These are phyloP conservation scores for Cornus kousa DNA, from an alignment of 148 eudicot species.

Conservation along the genomic window DNA sequence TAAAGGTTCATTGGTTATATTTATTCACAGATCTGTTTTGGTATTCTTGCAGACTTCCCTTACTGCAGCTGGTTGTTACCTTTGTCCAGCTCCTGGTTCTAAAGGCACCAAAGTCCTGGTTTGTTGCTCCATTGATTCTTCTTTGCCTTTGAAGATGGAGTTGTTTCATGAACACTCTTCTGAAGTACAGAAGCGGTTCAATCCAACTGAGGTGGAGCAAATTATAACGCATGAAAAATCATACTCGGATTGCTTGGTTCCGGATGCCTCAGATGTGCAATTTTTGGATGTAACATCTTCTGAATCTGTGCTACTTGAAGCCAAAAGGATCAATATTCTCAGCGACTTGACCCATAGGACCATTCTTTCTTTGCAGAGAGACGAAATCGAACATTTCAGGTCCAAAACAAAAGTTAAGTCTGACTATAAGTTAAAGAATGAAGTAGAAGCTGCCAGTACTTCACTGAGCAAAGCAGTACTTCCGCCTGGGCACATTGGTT, in stretches of 20 bases:
- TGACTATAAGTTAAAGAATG: constrained; percentile 21
- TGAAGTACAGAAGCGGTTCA: constrained; percentile 17
- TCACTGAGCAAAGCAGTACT: constrained; percentile 24
- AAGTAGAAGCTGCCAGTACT: constrained; percentile 15
- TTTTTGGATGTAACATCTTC: constrained; percentile 45
- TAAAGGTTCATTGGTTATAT: not conserved
- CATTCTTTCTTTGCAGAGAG: constrained; percentile 50
- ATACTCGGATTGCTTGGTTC: constrained; percentile 18
- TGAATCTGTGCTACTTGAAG: constrained; percentile 55
- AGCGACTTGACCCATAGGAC: constrained; percentile 51
- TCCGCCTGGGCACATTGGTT: constrained; percentile 51
- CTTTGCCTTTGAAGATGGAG: constrained; percentile 43
- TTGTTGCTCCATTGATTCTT: constrained; percentile 62
- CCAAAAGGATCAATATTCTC: constrained; percentile 50
- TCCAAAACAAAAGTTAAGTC: constrained; percentile 24
- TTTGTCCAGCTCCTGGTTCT: constrained; percentile 87
- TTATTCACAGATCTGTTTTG: constrained; percentile 11
- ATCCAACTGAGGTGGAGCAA: constrained; percentile 41
- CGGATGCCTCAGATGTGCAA: constrained; percentile 42
- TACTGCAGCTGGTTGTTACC: constrained; percentile 91
- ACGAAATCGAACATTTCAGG: constrained; percentile 57
- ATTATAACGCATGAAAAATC: constrained; percentile 44
- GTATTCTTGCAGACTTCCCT: constrained; percentile 60
- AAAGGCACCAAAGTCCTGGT: constrained; percentile 81
- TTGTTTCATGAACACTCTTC: constrained; percentile 27